Base-by-base conservation (phyloP, 139 green algal genomes). In the Choricystis sp. region DNA sequence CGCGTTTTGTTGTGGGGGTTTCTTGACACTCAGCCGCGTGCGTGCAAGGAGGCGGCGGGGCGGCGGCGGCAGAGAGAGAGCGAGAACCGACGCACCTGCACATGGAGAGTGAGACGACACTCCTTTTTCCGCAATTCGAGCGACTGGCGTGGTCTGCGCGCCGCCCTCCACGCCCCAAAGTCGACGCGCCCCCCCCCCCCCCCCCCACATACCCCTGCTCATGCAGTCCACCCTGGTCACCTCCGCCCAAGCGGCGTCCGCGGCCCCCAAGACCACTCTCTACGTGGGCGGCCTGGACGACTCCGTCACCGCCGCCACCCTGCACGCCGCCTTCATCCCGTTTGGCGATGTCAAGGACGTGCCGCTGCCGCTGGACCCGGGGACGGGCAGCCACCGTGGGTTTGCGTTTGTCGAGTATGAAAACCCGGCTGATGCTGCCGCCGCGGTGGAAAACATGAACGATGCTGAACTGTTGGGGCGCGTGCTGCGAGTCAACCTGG, bases 381-480 rank as follows among this genome's bases (percentile, higher is more conserved):
- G 83, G 1, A 89, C 74, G 0, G 81, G 87, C 14, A 85, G 83
- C 67, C 79, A 94, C 70, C 69, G 86, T 3, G 85, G 91, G 31
- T 98, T 98, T 77, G 92, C 88, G 21, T 98, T 98, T 61, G 82
- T 98, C 0, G 87, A 95, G 71, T 95, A 85, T 66, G 85, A 95
- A 62, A 73, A 83, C 20, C 83, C 82, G 30, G 89, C 96, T 21
- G 92, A 98, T 56, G 86, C 92, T 2, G 83, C 79, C 19, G 87
- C 75, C 20, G 92, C 92, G 0, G 89, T 96, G 4, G 89, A 97
- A 70, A 98, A 98, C 81, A 96, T 98, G 92, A 76, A 98, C 83
- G 23, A 28, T 57, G 62, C 56, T 66, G 77, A 85, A 69, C 69
- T 84, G 28, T 80, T 74, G 52, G 72, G 81, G 22, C 74, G 81